These are phyloP conservation scores for Vachellia collinsii DNA, from an alignment of 306 rosid species.

Conservation along the genomic window DNA sequence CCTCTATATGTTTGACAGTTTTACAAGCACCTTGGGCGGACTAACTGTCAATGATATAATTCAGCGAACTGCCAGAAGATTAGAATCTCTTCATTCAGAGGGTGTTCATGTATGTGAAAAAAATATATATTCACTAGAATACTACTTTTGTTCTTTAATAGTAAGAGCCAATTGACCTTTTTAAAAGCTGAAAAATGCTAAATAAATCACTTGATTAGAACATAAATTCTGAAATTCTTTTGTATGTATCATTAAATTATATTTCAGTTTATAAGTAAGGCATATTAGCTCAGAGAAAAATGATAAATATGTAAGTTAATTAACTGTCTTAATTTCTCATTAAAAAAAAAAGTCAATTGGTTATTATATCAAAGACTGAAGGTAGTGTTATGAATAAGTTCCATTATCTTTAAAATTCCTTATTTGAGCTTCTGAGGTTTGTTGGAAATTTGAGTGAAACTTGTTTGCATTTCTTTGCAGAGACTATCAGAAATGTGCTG, in stretches of 20 bases:
- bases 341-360: too few relatives aligned
- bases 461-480: slow-evolving; percentile 57
- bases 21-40: slow-evolving; percentile 72
- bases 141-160: neutral
- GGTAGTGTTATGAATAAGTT: neutral
- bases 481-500: slow-evolving; percentile 94
- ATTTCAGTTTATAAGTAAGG: too few relatives aligned
- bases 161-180: too few relatives aligned
- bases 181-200: too few relatives aligned
- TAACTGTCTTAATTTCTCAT: too few relatives aligned
- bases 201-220: too few relatives aligned
- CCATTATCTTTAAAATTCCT: neutral
- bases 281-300: too few relatives aligned
- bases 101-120: slow-evolving; percentile 82
- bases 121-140: slow-evolving; percentile 30
- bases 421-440: slow-evolving; percentile 8
- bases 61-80: slow-evolving; percentile 77
- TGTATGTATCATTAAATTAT: too few relatives aligned
- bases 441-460: slow-evolving; percentile 21
- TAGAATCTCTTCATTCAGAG: slow-evolving; percentile 93
- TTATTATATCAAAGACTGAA: too few relatives aligned
- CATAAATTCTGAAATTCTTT: too few relatives aligned
- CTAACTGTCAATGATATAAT: slow-evolving; percentile 74
- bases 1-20: slow-evolving; percentile 56
- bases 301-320: too few relatives aligned